phyloP scores from a whole-genome alignment of 192 early-diverging fungal species.

The Backusella mclennaniae region DNA sequence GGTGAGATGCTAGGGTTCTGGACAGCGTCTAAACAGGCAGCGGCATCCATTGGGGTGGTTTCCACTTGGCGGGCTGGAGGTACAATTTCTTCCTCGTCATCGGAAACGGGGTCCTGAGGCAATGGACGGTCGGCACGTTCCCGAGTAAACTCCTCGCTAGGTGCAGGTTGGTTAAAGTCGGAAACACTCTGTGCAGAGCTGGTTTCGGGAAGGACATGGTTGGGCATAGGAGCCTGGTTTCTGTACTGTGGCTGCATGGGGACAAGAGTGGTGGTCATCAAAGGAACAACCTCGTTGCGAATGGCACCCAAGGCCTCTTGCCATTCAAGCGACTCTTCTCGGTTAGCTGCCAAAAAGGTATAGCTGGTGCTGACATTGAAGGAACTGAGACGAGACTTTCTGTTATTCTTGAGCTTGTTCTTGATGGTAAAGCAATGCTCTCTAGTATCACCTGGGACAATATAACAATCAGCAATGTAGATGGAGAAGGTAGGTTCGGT shows the following conservation, averaged over 20 bases:
- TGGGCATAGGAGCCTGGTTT: background rate
- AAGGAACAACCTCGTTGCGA: constrained; percentile 8
- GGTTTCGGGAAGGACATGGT: background rate
- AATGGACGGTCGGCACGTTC: no score
- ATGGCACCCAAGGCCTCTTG: background rate
- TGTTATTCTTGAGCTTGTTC: background rate
- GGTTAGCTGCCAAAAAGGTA: background rate
- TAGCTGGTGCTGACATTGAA: background rate
- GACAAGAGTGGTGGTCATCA: constrained; percentile 35
- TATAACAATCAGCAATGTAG: constrained; percentile 3
- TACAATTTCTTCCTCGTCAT: no score
- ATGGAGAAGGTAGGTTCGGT: background rate
- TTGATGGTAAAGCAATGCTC: background rate
- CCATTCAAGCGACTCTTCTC: background rate
- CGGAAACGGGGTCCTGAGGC: no score
- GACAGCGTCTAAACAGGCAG: background rate
- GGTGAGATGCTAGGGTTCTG: background rate
- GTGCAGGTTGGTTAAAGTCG: background rate
- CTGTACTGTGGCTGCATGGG: background rate
- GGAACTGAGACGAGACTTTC: background rate
- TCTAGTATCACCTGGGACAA: background rate
- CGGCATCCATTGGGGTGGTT: background rate
- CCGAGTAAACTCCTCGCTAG: background rate
- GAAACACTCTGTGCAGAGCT: background rate
- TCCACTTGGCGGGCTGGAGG: background rate